Percentiles rank a stretch among this genome's conserved stretches.
Conservation (phyloP, 1,139 yeast genomes). For the Yamadazyma spencermartinsiae region DNA sequence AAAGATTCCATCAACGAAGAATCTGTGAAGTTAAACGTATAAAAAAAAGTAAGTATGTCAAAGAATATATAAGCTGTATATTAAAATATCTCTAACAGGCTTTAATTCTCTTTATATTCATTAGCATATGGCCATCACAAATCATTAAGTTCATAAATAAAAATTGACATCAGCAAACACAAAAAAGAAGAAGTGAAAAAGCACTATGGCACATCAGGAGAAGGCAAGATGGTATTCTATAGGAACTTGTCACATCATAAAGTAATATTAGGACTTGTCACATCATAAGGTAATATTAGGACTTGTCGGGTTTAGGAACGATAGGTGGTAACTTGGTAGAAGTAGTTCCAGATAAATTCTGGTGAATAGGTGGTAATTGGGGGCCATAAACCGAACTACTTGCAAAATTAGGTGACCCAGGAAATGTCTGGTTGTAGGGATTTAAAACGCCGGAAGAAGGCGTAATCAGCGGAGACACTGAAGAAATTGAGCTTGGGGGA, state of each 20-base stretch:
- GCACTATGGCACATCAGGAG: too few relatives aligned
- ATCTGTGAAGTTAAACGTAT: conserved; percentile 54
- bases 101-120: too few relatives aligned
- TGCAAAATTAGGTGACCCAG: background rate
- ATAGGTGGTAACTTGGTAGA: background rate
- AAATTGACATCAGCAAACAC: background rate
- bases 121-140: background rate
- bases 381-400: too few relatives aligned
- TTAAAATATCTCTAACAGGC: background rate
- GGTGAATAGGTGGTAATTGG: background rate
- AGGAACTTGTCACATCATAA: too few relatives aligned
- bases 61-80: background rate
- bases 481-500: background rate
- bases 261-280: too few relatives aligned
- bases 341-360: background rate
- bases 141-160: background rate
- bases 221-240: too few relatives aligned
- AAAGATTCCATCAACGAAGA: conserved; percentile 59
- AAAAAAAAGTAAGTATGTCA: background rate
- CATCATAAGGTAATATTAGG: too few relatives aligned
- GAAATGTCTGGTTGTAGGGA: background rate
- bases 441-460: background rate
- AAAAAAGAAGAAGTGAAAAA: background rate
- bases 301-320: background rate
- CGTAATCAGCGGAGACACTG: background rate